Evolutionary conservation across 1,284 basidiomycete species (phyloP), one percentile per base, ranked within the genome.

Genomic region (Caloboletus firmus): DNA sequence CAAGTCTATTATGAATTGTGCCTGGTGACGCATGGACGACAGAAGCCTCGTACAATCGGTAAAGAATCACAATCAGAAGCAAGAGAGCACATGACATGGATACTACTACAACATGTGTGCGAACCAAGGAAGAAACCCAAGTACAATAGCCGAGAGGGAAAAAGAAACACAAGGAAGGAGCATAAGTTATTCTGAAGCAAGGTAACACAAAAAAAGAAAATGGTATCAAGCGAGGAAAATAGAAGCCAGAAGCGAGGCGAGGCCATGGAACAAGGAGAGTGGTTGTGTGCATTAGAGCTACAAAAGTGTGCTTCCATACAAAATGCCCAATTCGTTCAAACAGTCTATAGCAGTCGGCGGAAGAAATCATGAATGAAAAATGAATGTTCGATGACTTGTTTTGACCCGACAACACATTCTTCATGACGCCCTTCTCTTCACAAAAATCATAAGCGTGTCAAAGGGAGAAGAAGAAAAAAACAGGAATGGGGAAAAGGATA

Each of bases 101-200:
- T 67, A 65, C 65, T 64, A 65, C 54, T 58, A 67, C 64, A 32
- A 51, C 62, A 65, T 63, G 63, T 41, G 58, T 65, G 61, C 55
- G 24, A 35, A 26, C 43, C 45, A 55, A 51, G 20, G 22, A 39
- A 54, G 30, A 43, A 41, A 49, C 36, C n/a, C 34, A 32, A 39
- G 45, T 36, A 49, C 22, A 45, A 28, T 49, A 49, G 26, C 43
- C 26, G 3, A 56, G 49, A 52, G 22, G 44, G 30, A 42, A 51
- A 47, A 36, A 56, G 49, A 52, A 20, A 47, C 26, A 42, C 49
- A 47, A 39, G 39, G 31, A 50, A 64, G 49, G 22, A 2, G 9
- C 54, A 62, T 65, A 65, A 64, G 55, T 64, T 66, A 64, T 45
- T 18, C 49, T n/a, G 24, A 56, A 52, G 10, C 45, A 30, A 36